These are phyloP conservation scores for Botryotinia narcissicola DNA, from an alignment of 2,329 filamentous ascomycete genomes.

Conservation along the genomic window DNA sequence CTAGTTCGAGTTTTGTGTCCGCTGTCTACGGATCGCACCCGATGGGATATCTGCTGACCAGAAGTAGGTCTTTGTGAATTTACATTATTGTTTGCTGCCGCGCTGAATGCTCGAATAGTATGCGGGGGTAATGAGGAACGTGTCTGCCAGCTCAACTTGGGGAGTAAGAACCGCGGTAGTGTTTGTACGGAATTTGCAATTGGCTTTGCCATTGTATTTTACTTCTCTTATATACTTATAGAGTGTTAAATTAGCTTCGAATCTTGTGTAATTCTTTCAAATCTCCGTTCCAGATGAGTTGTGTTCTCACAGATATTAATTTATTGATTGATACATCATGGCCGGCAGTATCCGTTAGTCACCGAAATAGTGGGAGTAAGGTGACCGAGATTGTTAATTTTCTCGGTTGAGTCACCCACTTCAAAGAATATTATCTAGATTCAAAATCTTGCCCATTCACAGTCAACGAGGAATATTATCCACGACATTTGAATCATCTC, in stretches of 20 bases:
- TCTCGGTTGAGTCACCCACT: constrained; percentile 24
- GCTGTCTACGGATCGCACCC: neutral
- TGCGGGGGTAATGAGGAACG: constrained; percentile 21
- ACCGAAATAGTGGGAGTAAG: constrained; percentile 7
- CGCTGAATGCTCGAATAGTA: constrained; percentile 31
- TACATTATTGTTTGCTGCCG: constrained; percentile 22
- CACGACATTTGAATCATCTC: constrained; percentile 7
- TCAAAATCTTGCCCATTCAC: constrained; percentile 12
- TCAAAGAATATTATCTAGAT: constrained; percentile 20
- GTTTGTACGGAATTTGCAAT: constrained; percentile 27
- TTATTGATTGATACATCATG: neutral
- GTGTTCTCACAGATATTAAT: neutral
- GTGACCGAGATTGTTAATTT: constrained; percentile 11
- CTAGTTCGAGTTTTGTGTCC: constrained; percentile 9
- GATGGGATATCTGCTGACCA: neutral
- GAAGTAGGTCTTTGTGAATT: constrained; percentile 12
- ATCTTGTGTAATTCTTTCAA: neutral
- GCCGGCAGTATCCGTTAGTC: constrained; percentile 8
- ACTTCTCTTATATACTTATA: neutral
- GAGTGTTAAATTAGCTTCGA: neutral
- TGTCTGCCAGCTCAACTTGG: constrained; percentile 38
- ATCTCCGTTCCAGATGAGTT: neutral
- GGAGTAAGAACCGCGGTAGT: constrained; percentile 38
- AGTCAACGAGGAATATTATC: constrained; percentile 6
- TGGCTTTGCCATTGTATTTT: constrained; percentile 33